Conservation (phyloP, 2,329 filamentous ascomycete species). For the Hortaea sp. region DNA sequence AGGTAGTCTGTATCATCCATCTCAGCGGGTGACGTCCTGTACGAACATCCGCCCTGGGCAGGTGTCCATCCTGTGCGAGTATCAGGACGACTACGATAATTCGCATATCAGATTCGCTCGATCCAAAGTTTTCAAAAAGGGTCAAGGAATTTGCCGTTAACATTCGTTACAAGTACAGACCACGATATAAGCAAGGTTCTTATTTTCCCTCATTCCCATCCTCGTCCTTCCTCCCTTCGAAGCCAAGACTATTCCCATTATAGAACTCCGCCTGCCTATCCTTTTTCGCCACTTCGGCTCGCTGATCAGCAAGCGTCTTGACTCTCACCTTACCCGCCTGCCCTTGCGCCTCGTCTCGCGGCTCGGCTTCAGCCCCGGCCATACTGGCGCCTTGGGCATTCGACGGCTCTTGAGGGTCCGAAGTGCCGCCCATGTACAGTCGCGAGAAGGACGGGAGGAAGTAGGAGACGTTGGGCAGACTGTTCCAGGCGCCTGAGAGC, state of each 20-base stretch:
- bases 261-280: slow-evolving; percentile 57
- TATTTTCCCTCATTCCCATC: slow-evolving; percentile 31
- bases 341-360: not conserved
- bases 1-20: too few species aligned
- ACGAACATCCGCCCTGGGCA: too few species aligned
- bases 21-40: too few species aligned
- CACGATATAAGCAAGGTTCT: too few species aligned
- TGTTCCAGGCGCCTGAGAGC: not conserved
- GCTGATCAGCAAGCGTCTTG: slow-evolving; percentile 37
- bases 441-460: slow-evolving; percentile 5
- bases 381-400: slow-evolving; percentile 15
- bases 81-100: too few species aligned
- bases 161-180: too few species aligned
- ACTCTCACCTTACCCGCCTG: not conserved
- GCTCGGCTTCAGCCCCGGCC: slow-evolving; percentile 6
- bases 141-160: too few species aligned
- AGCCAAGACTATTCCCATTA: slow-evolving; percentile 77
- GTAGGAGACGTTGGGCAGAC: slow-evolving; percentile 1
- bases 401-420: slow-evolving; percentile 9
- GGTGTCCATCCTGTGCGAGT: too few species aligned
- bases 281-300: slow-evolving; percentile 24
- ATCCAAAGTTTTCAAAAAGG: too few species aligned
- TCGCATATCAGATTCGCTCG: too few species aligned
- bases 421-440: slow-evolving; percentile 18
- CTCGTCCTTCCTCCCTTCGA: slow-evolving; percentile 42